Base-by-base conservation (phyloP, 768 basidiomycete genomes). In the Leccinum ochraceum region DNA sequence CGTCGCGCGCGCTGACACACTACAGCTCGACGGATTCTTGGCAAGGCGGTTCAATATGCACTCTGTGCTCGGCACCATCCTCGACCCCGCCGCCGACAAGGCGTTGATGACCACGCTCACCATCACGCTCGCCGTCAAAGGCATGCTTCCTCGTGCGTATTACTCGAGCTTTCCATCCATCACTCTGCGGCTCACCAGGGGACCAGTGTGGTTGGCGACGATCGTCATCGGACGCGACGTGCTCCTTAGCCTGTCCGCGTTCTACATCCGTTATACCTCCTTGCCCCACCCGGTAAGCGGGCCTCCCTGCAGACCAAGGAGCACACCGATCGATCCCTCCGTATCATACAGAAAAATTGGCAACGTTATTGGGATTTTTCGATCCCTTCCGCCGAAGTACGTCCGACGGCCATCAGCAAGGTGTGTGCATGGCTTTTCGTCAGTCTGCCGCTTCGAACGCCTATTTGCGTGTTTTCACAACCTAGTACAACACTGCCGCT, bases 41-140 rank as follows among this genome's bases (percentile, higher is more conserved):
- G 97, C 97, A 1, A 81, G 97, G 65, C 82, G 83, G 58, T 98
- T 82, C 78, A 87, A 90, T 28, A 93, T 92, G 89, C 83, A 83
- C 56, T 86, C 92, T 13, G 94, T 98, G n/a, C 80, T 98, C 20
- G 97, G 97, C 20, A 92, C 92, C 9, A 94, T 98, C 59, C 82
- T 99, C 13, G 97, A 99, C 73, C 97, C 97, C 13, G 94, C 96
- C 0, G 97, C 97, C 3, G 97, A 99, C 82, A 99, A 99, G 75
- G 81, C 86, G 11, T 78, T 99, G 48, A 90, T 99, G 89, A 96
- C 97, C 2, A 98, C 95, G 1, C 78, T 99, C 68, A 93, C 92
- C 0, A 77, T 95, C 52, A 89, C 94, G 1, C 77, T 99, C 62
- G 86, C 94, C 0, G 84, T 90, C 82, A 88, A 91, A 64, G 88